A percentile compares a stretch with the other conserved stretches of the same genome.
phyloP scores from a whole-genome alignment of 1,284 basidiomycete species.

The Pseudozyma hubeiensis region DNA sequence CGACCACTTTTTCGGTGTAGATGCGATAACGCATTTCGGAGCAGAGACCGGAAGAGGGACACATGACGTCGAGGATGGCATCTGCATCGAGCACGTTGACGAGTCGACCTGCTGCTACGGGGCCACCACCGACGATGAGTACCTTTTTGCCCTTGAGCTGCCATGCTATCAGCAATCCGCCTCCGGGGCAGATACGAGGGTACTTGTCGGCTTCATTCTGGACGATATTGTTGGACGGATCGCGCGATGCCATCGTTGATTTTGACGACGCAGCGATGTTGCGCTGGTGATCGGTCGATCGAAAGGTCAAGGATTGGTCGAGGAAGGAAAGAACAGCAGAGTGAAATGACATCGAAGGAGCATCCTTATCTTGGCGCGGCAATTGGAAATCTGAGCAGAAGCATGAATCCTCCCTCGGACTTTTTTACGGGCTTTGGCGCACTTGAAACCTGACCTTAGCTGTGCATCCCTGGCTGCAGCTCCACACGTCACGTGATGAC shows the following conservation, averaged over 20 bases:
- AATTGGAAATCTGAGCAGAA: background rate
- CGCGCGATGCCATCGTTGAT: conserved; percentile 40
- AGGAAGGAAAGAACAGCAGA: background rate
- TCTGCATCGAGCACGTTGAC: conserved; percentile 67
- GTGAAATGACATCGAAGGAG: background rate
- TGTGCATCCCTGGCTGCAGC: conserved; percentile 25
- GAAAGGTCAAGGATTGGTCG: background rate
- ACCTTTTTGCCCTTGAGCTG: conserved; percentile 83
- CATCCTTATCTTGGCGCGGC: conserved; percentile 8
- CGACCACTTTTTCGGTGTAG: conserved; percentile 47
- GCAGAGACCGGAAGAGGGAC: conserved; percentile 60
- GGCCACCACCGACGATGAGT: conserved; percentile 88
- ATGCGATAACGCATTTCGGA: conserved; percentile 63
- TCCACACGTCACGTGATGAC: conserved; percentile 29
- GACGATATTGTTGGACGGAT: conserved; percentile 18
- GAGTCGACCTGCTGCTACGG: conserved; percentile 77
- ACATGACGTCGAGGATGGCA: conserved; percentile 64
- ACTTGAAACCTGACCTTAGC: background rate
- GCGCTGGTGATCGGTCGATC: background rate
- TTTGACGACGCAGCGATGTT: background rate
- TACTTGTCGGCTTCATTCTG: conserved; percentile 41
- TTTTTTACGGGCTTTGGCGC: background rate
- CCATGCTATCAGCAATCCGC: conserved; percentile 86
- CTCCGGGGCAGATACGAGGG: conserved; percentile 71
- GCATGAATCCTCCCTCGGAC: conserved; percentile 16